Evolutionary conservation across 805 yeast species (phyloP).

Genomic region (Jamesozyma rosinii): DNA sequence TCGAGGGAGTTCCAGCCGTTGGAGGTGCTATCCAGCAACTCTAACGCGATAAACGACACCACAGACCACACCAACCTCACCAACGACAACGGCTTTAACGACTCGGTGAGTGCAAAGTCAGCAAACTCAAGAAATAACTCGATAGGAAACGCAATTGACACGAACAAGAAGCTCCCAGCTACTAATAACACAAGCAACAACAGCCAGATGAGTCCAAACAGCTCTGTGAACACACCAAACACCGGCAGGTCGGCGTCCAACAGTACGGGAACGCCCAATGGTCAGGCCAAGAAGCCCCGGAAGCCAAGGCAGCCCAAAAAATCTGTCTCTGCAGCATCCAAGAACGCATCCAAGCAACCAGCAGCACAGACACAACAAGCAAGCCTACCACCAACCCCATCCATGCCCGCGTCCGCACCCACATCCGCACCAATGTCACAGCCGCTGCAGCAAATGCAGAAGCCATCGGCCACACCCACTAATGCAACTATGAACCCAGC

Average conservation of each 20-base stretch:
- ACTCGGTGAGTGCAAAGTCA: not conserved
- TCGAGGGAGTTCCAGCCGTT: slow-evolving; percentile 18
- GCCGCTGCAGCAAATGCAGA: slow-evolving; percentile 1
- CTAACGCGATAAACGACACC: not conserved
- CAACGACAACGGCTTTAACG: not conserved
- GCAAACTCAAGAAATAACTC: not conserved
- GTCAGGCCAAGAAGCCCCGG: slow-evolving; percentile 22
- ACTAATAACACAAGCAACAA: slow-evolving; percentile 1
- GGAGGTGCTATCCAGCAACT: slow-evolving; percentile 12
- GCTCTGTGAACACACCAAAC: slow-evolving; percentile 10
- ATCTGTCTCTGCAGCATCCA: not conserved
- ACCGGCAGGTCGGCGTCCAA: slow-evolving; percentile 3
- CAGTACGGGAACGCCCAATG: slow-evolving; percentile 6
- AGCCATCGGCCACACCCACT: not conserved
- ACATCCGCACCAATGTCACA: slow-evolving; percentile 1
- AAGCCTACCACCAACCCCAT: not conserved
- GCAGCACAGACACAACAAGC: no score
- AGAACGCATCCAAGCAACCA: not conserved
- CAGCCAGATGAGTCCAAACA: not conserved
- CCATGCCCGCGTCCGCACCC: not conserved
- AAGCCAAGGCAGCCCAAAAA: slow-evolving; percentile 17
- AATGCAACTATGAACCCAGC: slow-evolving; percentile 4
- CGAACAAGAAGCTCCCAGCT: not conserved
- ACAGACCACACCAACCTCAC: not conserved
- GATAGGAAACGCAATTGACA: not conserved